phyloP scores from a whole-genome alignment of 1,284 basidiomycete genomes.

The Sporisorium iseilematis-ciliati region DNA sequence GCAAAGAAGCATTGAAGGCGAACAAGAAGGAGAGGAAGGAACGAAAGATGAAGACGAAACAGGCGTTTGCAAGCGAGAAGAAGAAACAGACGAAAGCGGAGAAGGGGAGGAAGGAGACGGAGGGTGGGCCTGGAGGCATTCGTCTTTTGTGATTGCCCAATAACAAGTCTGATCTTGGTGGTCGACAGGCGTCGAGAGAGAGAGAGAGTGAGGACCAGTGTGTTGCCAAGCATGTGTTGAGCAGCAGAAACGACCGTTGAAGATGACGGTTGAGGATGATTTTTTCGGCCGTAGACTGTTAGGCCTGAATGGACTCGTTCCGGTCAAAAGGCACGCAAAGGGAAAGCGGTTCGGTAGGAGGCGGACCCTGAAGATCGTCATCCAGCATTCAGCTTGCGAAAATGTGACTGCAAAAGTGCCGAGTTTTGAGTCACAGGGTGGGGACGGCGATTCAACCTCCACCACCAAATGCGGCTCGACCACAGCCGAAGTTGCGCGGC shows the following conservation, averaged over 20 bases:
- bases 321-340: conserved; percentile 19
- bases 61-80: conserved; percentile 55
- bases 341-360: neutral
- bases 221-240: too few relatives aligned
- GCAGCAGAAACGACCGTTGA: too few relatives aligned
- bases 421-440: neutral
- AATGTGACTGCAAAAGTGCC: conserved; percentile 18
- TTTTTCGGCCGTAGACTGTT: neutral
- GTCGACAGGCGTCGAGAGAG: too few relatives aligned
- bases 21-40: conserved; percentile 59
- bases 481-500: conserved; percentile 17
- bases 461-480: conserved; percentile 28
- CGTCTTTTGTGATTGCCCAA: conserved; percentile 1
- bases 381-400: neutral
- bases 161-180: too few relatives aligned
- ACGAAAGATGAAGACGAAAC: conserved; percentile 57
- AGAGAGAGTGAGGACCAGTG: too few relatives aligned
- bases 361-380: conserved; percentile 19
- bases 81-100: conserved; percentile 59
- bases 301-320: neutral
- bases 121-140: conserved; percentile 48
- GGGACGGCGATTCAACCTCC: conserved; percentile 31
- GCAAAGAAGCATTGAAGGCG: conserved; percentile 88
- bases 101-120: conserved; percentile 48
- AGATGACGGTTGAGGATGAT: neutral